These are phyloP conservation scores for Xeromyces bisporus DNA, from an alignment of 495 filamentous ascomycete genomes.

Conservation along the genomic window DNA sequence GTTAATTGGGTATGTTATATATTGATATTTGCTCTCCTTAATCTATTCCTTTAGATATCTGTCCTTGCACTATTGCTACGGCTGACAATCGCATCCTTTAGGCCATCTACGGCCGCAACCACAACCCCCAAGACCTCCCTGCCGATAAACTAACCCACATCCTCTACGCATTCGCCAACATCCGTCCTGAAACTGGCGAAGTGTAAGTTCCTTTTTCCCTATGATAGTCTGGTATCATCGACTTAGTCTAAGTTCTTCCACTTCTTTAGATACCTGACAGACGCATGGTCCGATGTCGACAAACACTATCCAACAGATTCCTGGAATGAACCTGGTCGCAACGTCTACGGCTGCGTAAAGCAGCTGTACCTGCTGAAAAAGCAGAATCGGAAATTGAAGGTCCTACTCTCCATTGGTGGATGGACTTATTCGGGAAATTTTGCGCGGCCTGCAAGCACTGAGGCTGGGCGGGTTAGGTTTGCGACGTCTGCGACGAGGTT, in stretches of 20 bases:
- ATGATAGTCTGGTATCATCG: too few species aligned
- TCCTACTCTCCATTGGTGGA: slow-evolving; percentile 84
- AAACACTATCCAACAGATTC: slow-evolving; percentile 48
- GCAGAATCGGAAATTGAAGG: slow-evolving; percentile 71
- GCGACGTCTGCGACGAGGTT: slow-evolving; percentile 51
- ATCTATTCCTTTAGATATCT: too few species aligned
- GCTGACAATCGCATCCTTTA: too few species aligned
- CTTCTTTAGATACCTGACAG: slow-evolving; percentile 59
- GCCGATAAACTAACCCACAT: slow-evolving; percentile 81
- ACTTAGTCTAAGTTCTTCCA: too few species aligned
- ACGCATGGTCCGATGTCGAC: slow-evolving; percentile 70
- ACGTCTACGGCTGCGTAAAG: slow-evolving; percentile 47
- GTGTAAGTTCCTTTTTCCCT: slow-evolving; percentile 35
- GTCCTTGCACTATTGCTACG: too few species aligned
- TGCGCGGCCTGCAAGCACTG: slow-evolving; percentile 40
- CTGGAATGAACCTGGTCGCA: slow-evolving; percentile 7
- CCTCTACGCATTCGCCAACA: slow-evolving; percentile 79
- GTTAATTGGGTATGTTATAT: slow-evolving; percentile 44
- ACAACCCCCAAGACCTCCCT: slow-evolving; percentile 75
- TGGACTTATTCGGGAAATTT: slow-evolving; percentile 95
- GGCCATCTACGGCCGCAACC: slow-evolving; percentile 75
- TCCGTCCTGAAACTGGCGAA: slow-evolving; percentile 56
- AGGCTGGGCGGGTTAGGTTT: slow-evolving; percentile 53
- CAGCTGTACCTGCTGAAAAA: slow-evolving; percentile 87
- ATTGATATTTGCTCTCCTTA: too few species aligned